Percentiles rank a stretch among this genome's conserved stretches.
These are phyloP conservation scores for Crithidia mellificae DNA, from an alignment of 208 protist genomes.

Conservation along the genomic window DNA sequence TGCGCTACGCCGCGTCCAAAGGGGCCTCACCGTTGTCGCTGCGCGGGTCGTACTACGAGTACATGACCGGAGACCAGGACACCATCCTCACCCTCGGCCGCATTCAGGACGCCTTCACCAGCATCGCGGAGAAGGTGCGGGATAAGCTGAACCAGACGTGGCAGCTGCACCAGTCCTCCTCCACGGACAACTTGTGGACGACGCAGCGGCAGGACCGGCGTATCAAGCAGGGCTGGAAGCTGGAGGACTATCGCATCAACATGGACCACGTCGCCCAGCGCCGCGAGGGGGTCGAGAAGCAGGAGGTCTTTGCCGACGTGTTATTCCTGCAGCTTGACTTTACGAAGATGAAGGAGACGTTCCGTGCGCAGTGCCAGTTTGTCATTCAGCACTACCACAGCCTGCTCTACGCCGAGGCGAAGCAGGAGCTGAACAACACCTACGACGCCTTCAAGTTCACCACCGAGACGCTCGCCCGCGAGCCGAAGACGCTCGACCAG, in stretches of 20 bases:
- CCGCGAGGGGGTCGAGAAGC: constrained; percentile 94
- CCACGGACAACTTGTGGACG: constrained; percentile 94
- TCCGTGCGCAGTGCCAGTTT: constrained; percentile 94
- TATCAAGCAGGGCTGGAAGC: constrained; percentile 91
- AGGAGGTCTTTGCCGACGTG: constrained; percentile 94
- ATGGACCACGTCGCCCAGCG: constrained; percentile 95
- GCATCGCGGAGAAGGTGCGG: constrained; percentile 90
- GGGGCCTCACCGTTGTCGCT: constrained; percentile 48
- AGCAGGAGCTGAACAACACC: constrained; percentile 89
- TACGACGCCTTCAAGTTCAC: constrained; percentile 89
- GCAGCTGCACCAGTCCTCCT: constrained; percentile 95
- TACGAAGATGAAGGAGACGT: constrained; percentile 95
- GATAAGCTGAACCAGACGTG: constrained; percentile 95
- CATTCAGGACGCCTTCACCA: constrained; percentile 91
- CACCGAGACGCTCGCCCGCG: constrained; percentile 66
- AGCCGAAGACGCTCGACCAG: constrained; percentile 94
- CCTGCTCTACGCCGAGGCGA: constrained; percentile 94
- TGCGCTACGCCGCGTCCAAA: constrained; percentile 65
- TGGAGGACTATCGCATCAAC: constrained; percentile 95
- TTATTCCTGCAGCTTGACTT: constrained; percentile 97
- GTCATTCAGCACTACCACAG: constrained; percentile 96
- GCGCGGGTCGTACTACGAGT: constrained; percentile 93
- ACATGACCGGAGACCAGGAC: constrained; percentile 95
- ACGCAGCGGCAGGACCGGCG: constrained; percentile 92
- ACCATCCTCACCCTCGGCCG: constrained; percentile 90